Percentiles rank a stretch among this genome's conserved stretches.
Conservation (phyloP, 2,329 filamentous ascomycete genomes). For the Sphaerostilbella broomeana region DNA sequence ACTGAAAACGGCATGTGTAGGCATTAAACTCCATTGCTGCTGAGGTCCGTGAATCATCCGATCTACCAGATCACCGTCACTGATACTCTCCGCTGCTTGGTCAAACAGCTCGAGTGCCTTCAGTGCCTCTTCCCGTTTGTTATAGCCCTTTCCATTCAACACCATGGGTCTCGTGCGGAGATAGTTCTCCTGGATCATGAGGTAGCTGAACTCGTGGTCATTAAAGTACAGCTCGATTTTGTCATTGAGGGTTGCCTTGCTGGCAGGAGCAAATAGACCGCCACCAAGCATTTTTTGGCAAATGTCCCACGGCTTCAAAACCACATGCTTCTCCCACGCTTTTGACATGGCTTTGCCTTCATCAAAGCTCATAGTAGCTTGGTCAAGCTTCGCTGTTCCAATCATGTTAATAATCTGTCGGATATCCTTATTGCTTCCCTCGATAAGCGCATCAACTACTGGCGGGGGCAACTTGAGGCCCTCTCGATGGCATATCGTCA, state of each 20-base stretch:
- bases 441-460: conserved; percentile 88
- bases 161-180: conserved; percentile 70
- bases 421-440: conserved; percentile 92
- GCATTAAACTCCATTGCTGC: conserved; percentile 98
- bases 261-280: conserved; percentile 75
- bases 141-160: conserved; percentile 50
- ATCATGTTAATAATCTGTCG: conserved; percentile 99
- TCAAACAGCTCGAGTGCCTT: conserved; percentile 84
- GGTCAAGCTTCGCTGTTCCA: conserved; percentile 84
- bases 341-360: conserved; percentile 92
- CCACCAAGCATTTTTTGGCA: conserved; percentile 85
- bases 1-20: conserved; percentile 89
- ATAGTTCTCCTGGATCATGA: conserved; percentile 99
- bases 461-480: conserved; percentile 74
- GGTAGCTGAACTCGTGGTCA: conserved; percentile 92
- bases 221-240: conserved; percentile 99
- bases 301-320: conserved; percentile 98
- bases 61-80: conserved; percentile 91
- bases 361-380: conserved; percentile 71
- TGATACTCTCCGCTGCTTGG: conserved; percentile 89
- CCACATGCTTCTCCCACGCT: conserved; percentile 95
- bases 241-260: conserved; percentile 85
- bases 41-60: conserved; percentile 97
- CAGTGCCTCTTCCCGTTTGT: conserved; percentile 61
- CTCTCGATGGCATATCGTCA: conserved; percentile 91